Percentiles rank a stretch among this genome's conserved stretches.
These are phyloP conservation scores for Neonothopanus nambi DNA, from an alignment of 1,284 basidiomycete genomes.

Conservation along the genomic window DNA sequence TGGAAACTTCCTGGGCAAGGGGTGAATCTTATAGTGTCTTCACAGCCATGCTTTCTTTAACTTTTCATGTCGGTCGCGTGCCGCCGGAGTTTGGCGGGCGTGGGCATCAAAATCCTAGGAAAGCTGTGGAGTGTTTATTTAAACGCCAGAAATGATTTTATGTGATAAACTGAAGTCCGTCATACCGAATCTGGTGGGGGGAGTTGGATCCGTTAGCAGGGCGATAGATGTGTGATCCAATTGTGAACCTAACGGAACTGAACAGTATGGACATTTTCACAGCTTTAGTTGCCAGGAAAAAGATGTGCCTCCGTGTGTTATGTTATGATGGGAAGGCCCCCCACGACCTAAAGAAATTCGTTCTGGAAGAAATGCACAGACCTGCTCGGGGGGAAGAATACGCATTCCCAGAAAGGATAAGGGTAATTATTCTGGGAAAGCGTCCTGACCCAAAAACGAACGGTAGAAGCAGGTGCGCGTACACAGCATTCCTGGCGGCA, in stretches of 20 bases:
- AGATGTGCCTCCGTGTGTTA: no score
- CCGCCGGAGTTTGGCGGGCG: slow-evolving; percentile 16
- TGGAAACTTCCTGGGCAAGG: slow-evolving; percentile 10
- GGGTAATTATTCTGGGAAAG: background rate
- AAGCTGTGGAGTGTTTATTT: slow-evolving; percentile 18
- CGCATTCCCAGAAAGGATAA: no score
- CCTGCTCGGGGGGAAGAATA: no score
- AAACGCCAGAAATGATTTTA: slow-evolving; percentile 12
- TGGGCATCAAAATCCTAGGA: slow-evolving; percentile 12
- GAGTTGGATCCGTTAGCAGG: no score
- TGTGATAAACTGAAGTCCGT: slow-evolving; percentile 16
- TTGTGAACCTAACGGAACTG: no score
- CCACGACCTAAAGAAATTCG: no score
- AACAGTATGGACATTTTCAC: no score
- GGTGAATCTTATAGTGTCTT: slow-evolving; percentile 14
- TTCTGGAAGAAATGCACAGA: no score
- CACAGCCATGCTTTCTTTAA: slow-evolving; percentile 15
- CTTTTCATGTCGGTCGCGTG: slow-evolving; percentile 15
- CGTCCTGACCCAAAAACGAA: no score
- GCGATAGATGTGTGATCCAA: no score
- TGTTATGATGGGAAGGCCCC: no score
- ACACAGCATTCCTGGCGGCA: slow-evolving; percentile 3
- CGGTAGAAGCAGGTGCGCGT: background rate
- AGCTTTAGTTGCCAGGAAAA: no score
- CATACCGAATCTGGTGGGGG: slow-evolving; percentile 4